Evolutionary conservation across 2,329 filamentous ascomycete species (phyloP).

Genomic region (Blastomyces percursus): DNA sequence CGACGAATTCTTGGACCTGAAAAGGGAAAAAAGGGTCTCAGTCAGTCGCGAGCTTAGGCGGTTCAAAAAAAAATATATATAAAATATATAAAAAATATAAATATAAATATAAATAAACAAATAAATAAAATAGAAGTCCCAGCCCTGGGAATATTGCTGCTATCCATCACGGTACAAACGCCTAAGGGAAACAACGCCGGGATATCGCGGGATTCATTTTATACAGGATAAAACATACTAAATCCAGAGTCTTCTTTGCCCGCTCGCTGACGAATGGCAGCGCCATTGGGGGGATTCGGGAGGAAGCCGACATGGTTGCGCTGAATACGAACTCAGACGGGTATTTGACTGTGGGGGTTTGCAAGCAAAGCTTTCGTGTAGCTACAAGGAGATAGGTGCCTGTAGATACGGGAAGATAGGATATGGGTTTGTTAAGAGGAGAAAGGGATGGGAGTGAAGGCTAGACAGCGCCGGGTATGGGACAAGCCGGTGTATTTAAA

Average conservation of each 20-base stretch:
- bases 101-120: too few species aligned
- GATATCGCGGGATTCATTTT: not conserved
- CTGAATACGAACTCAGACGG: not conserved
- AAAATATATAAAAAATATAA: too few species aligned
- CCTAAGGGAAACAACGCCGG: not conserved
- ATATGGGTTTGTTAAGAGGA: not conserved
- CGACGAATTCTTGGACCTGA: constrained; percentile 85
- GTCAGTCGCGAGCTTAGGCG: not conserved
- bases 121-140: not conserved
- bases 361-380: not conserved
- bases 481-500: not conserved
- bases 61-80: not conserved
- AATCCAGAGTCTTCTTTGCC: constrained; percentile 72
- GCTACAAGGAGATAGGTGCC: not conserved
- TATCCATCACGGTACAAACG: not conserved
- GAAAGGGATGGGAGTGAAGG: not conserved
- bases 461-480: not conserved
- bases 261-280: constrained; percentile 63
- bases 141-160: constrained; percentile 7
- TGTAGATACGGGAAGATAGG: not conserved
- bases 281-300: constrained; percentile 48
- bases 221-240: constrained; percentile 39
- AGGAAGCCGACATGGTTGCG: constrained; percentile 38
- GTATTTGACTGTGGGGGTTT: not conserved
- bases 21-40: not conserved